phyloP scores from a whole-genome alignment of 164 flowering plant genomes.

The Cinnamomum micranthum region DNA sequence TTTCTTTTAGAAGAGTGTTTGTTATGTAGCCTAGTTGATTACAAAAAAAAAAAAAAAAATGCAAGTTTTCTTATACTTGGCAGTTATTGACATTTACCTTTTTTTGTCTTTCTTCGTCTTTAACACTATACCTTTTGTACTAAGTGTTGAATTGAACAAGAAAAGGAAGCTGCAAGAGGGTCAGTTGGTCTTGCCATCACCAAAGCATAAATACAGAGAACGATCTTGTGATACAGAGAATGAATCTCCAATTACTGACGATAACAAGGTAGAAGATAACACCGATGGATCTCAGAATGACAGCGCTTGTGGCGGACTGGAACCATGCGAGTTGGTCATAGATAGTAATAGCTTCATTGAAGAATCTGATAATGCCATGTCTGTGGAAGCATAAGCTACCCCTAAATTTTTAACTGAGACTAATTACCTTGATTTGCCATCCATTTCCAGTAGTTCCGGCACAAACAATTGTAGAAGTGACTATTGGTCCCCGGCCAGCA shows the following conservation, averaged over 20 bases:
- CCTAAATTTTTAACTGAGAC: conserved; percentile 2
- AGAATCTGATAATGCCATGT: conserved; percentile 32
- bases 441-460: conserved; percentile 23
- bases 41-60: too few species aligned
- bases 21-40: too few species aligned
- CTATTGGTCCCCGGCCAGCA: neutral
- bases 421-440: conserved; percentile 17
- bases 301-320: conserved; percentile 6
- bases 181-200: conserved; percentile 37
- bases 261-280: conserved; percentile 10
- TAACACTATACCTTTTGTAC: conserved; percentile 22
- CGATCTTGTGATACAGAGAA: conserved; percentile 13
- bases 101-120: neutral
- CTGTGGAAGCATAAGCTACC: conserved; percentile 20
- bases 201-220: conserved; percentile 44
- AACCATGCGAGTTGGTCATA: conserved; percentile 29
- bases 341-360: conserved; percentile 47
- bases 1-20: too few species aligned
- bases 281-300: neutral
- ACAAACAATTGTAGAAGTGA: neutral
- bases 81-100: too few species aligned
- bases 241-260: conserved; percentile 4
- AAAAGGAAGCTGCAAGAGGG: conserved; percentile 60
- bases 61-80: too few species aligned
- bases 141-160: conserved; percentile 30